Conservation (phyloP, 805 yeast species). For the Saccharomycopsis javanensis region DNA sequence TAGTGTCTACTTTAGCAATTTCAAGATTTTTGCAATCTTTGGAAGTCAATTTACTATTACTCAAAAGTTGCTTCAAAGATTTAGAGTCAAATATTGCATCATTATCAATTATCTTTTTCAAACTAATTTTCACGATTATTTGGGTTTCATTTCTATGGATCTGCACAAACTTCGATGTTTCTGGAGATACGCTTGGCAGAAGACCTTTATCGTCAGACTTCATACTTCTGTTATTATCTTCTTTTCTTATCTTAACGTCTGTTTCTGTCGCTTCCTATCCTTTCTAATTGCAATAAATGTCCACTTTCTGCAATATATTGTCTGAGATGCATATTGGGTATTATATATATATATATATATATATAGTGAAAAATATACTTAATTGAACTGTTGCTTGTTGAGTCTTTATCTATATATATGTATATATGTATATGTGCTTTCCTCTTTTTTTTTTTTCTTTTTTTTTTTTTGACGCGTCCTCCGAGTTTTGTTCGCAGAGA, state of each 20-base stretch:
- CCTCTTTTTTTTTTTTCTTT: too few relatives aligned
- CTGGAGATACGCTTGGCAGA: neutral
- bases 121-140: constrained; percentile 10
- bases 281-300: too few relatives aligned
- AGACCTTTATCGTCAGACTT: neutral
- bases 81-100: constrained; percentile 8
- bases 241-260: neutral
- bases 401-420: too few relatives aligned
- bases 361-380: too few relatives aligned
- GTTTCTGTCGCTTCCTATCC: too few relatives aligned
- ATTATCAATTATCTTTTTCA: constrained; percentile 7
- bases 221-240: neutral
- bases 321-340: too few relatives aligned
- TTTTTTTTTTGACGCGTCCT: too few relatives aligned
- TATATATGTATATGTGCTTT: too few relatives aligned
- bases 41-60: neutral
- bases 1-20: neutral
- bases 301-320: too few relatives aligned
- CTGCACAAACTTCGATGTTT: neutral
- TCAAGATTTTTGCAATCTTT: neutral
- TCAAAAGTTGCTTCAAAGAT: neutral
- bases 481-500: too few relatives aligned
- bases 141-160: neutral
- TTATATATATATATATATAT: too few relatives aligned
- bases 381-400: too few relatives aligned